phyloP scores from a whole-genome alignment of 257 asterid species.

The Solanum etuberosum region DNA sequence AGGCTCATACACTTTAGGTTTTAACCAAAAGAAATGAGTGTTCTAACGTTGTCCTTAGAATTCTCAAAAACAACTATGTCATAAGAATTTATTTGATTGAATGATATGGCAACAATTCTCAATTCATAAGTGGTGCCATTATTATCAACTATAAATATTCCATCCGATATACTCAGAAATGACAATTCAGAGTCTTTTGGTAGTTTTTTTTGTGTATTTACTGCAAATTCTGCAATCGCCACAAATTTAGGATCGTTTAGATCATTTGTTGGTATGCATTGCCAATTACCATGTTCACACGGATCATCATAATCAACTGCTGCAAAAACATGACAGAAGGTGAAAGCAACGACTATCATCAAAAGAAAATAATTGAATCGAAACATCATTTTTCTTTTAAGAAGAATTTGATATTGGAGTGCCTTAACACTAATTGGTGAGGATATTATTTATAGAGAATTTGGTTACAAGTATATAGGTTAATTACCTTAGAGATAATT shows the following conservation, averaged over 20 bases:
- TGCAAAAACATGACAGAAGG: neutral
- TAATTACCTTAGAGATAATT: neutral
- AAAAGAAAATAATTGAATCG: neutral
- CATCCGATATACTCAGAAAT: neutral
- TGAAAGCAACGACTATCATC: neutral
- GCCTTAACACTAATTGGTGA: neutral
- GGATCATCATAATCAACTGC: neutral
- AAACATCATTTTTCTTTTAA: neutral
- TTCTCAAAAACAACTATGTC: neutral
- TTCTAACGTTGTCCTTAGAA: neutral
- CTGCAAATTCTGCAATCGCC: neutral
- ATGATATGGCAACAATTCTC: neutral
- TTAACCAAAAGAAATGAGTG: neutral
- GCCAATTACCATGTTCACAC: neutral
- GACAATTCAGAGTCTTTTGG: neutral
- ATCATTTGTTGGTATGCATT: neutral
- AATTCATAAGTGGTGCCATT: neutral
- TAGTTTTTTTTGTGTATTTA: neutral
- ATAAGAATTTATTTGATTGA: neutral
- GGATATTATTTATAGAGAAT: neutral
- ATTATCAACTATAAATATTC: neutral
- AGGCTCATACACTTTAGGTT: neutral
- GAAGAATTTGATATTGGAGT: neutral
- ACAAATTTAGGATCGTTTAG: neutral
- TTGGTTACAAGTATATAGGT: neutral